These are phyloP conservation scores for Fragilaria crotonensis DNA, from an alignment of 108 stramenopile genomes.

Conservation along the genomic window DNA sequence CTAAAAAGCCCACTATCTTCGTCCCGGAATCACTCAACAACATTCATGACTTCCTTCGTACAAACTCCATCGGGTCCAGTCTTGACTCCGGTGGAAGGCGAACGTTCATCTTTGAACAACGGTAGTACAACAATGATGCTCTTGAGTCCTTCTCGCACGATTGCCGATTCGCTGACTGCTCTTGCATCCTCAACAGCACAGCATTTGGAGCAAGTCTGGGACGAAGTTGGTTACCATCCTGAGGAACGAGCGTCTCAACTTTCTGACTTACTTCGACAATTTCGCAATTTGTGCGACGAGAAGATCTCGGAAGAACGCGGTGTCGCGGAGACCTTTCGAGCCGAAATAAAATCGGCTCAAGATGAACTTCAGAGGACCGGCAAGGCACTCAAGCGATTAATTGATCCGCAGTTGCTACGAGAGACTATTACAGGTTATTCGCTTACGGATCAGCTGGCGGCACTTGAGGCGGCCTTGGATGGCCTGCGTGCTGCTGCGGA, in stretches of 20 bases:
- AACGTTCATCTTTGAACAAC: background rate
- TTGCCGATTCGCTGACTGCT: constrained; percentile 38
- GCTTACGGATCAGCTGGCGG: constrained; percentile 58
- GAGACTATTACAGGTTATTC: constrained; percentile 21
- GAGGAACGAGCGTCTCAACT: constrained; percentile 74
- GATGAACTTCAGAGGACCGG: constrained; percentile 41
- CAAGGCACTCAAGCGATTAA: constrained; percentile 34
- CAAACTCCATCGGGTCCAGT: constrained; percentile 7
- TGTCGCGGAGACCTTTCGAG: constrained; percentile 73
- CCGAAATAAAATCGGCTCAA: constrained; percentile 57
- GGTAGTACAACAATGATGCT: constrained; percentile 29
- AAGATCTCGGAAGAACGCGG: constrained; percentile 63
- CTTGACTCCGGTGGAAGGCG: constrained; percentile 31
- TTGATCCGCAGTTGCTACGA: constrained; percentile 37
- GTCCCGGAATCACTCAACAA: background rate
- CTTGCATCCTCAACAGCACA: constrained; percentile 55
- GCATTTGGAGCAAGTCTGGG: constrained; percentile 72
- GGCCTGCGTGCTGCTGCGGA: constrained; percentile 27
- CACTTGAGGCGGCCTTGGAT: constrained; percentile 51
- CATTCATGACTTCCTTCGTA: constrained; percentile 1
- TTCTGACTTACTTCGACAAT: constrained; percentile 51
- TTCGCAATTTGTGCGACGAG: constrained; percentile 54
- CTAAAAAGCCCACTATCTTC: background rate
- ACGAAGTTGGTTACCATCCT: constrained; percentile 71
- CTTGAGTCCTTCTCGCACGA: constrained; percentile 44